Evolutionary conservation across 78 protist species (phyloP).

Genomic region (Dictyostelium firmibasis): DNA sequence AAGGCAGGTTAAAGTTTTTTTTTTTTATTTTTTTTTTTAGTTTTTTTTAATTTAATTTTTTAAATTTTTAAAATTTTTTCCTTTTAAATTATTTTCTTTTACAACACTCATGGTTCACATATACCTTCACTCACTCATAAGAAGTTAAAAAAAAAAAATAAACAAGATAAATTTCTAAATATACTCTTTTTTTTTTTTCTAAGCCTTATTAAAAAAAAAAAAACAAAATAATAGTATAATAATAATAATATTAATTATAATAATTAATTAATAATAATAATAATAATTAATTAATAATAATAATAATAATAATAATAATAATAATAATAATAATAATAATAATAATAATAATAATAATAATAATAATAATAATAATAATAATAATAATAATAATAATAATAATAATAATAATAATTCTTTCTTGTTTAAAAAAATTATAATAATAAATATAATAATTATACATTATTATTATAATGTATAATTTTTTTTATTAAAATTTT

Average conservation of each 20-base stretch:
- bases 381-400: not conserved
- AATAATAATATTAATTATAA: not conserved
- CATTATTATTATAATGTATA: too few relatives aligned
- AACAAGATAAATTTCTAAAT: not conserved
- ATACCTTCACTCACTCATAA: not conserved
- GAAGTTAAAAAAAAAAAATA: not conserved
- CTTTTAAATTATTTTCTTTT: not conserved
- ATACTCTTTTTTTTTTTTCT: not conserved
- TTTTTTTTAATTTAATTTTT: not conserved
- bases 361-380: not conserved
- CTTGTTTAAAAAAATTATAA: too few relatives aligned
- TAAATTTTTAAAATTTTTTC: not conserved
- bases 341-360: not conserved
- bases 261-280: not conserved
- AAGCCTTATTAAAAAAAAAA: not conserved
- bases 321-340: not conserved
- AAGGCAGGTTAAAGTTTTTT: not conserved
- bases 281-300: not conserved
- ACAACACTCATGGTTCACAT: not conserved
- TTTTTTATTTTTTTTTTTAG: not conserved
- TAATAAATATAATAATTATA: not conserved
- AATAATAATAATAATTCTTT: not conserved
- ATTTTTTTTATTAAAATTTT: too few relatives aligned
- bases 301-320: not conserved
- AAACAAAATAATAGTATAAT: not conserved